These are phyloP conservation scores for Penicillium manginii DNA, from an alignment of 495 filamentous ascomycete species.

Conservation along the genomic window DNA sequence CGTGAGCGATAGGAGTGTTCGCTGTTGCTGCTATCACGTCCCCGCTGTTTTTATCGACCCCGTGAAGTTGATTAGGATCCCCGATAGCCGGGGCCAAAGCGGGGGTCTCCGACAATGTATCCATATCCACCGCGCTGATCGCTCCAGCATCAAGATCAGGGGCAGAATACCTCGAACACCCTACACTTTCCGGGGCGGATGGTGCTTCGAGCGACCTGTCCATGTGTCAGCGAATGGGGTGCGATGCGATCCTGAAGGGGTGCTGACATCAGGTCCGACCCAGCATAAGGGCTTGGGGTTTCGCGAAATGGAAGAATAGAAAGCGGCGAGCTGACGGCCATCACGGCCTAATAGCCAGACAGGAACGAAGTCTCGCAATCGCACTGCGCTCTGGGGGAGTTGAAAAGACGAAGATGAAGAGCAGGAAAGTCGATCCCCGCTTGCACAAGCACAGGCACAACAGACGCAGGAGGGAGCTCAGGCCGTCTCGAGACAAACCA, in stretches of 20 bases:
- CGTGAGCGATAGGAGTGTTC: slow-evolving; percentile 6
- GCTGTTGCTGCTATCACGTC: slow-evolving; percentile 10
- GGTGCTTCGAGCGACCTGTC: slow-evolving; percentile 17
- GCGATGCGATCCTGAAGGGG: background rate
- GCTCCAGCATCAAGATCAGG: background rate
- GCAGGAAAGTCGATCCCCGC: slow-evolving; percentile 10
- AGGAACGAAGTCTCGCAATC: slow-evolving; percentile 2
- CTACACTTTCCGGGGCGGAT: slow-evolving; percentile 4
- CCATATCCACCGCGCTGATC: slow-evolving; percentile 6
- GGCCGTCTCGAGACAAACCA: slow-evolving; percentile 18
- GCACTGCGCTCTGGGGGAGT: slow-evolving; percentile 1
- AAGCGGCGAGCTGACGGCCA: slow-evolving; percentile 42
- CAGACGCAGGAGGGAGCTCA: slow-evolving; percentile 14
- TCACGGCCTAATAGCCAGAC: slow-evolving; percentile 20
- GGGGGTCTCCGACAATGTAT: slow-evolving; percentile 1
- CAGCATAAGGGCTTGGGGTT: slow-evolving; percentile 22
- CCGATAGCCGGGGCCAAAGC: slow-evolving; percentile 4
- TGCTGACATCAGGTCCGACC: slow-evolving; percentile 24
- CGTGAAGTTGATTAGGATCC: slow-evolving; percentile 2
- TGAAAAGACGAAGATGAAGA: slow-evolving; percentile 8
- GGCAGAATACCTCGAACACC: slow-evolving; percentile 5
- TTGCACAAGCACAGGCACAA: slow-evolving; percentile 6
- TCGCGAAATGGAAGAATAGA: slow-evolving; percentile 28
- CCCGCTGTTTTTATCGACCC: slow-evolving; percentile 1
- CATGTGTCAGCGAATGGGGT: slow-evolving; percentile 10